Percentiles rank a stretch among this genome's conserved stretches.
These are phyloP conservation scores for Aspergillus awamori DNA, from an alignment of 2,329 filamentous ascomycete genomes.

Conservation along the genomic window DNA sequence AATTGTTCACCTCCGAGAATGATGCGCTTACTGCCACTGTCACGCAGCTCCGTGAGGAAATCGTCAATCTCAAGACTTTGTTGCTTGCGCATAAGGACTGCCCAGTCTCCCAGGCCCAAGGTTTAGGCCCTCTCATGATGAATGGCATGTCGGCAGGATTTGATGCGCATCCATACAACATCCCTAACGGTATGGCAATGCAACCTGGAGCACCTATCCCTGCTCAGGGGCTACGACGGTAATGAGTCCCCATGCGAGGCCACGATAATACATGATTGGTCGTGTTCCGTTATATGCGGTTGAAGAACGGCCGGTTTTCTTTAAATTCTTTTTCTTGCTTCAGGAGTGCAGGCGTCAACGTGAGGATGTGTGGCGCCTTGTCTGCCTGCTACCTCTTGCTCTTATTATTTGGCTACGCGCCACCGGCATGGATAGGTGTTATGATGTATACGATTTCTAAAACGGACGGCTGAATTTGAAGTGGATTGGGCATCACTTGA, in stretches of 20 bases:
- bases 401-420: slow-evolving; percentile 24
- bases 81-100: slow-evolving; percentile 95
- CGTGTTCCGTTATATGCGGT: slow-evolving; percentile 4
- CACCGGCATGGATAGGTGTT: slow-evolving; percentile 43
- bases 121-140: slow-evolving; percentile 55
- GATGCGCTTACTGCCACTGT: slow-evolving; percentile 84
- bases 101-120: slow-evolving; percentile 85
- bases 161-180: slow-evolving; percentile 47
- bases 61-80: slow-evolving; percentile 91
- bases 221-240: slow-evolving; percentile 42
- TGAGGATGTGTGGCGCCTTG: slow-evolving; percentile 2
- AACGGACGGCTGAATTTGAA: slow-evolving; percentile 35
- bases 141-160: slow-evolving; percentile 44
- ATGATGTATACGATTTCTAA: slow-evolving; percentile 44
- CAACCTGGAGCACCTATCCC: slow-evolving; percentile 40
- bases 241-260: slow-evolving; percentile 16
- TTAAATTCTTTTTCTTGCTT: background rate
- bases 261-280: slow-evolving; percentile 15
- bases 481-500: slow-evolving; percentile 31
- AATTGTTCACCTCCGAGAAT: slow-evolving; percentile 89
- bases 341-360: background rate
- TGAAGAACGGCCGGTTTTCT: background rate
- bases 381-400: slow-evolving; percentile 29
- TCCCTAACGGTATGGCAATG: slow-evolving; percentile 48
- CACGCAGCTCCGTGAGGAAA: slow-evolving; percentile 82